phyloP scores from a whole-genome alignment of 2,329 filamentous ascomycete genomes.

The Grosmannia huntii region DNA sequence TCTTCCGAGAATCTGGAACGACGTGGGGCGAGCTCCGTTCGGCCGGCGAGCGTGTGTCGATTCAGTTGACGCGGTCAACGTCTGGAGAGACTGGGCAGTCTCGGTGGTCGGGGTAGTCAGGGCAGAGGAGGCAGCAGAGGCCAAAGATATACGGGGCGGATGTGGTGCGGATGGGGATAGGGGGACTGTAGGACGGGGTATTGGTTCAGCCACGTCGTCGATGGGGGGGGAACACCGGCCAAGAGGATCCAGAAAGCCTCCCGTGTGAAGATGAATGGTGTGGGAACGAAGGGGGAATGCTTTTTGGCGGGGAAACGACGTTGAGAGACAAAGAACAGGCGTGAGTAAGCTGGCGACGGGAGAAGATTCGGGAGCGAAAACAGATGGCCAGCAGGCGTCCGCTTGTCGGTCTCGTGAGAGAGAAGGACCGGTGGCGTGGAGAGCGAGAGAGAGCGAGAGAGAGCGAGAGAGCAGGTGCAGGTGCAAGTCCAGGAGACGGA shows the following conservation, averaged over 20 bases:
- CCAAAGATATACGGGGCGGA: background rate
- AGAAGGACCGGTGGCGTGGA: background rate
- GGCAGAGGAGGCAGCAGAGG: background rate
- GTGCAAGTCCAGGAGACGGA: background rate
- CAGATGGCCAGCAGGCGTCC: no score
- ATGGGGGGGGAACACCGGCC: background rate
- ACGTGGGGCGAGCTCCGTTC: background rate
- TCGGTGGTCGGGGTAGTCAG: background rate
- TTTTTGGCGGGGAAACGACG: background rate
- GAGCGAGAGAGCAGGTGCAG: background rate
- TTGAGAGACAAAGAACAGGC: background rate
- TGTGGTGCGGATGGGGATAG: conserved; percentile 8
- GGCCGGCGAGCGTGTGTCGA: background rate
- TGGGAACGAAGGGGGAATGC: background rate
- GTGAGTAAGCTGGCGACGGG: no score
- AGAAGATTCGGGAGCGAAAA: no score
- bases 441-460: background rate
- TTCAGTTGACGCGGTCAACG: background rate
- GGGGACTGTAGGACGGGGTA: conserved; percentile 8
- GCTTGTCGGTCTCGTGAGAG: background rate
- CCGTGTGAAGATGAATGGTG: conserved; percentile 9
- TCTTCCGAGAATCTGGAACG: conserved; percentile 37
- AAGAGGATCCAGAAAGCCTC: conserved; percentile 11
- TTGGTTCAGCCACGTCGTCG: conserved; percentile 13
- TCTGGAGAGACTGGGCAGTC: background rate